These are phyloP conservation scores for Acer negundo DNA, from an alignment of 345 rosid genomes.

Conservation along the genomic window DNA sequence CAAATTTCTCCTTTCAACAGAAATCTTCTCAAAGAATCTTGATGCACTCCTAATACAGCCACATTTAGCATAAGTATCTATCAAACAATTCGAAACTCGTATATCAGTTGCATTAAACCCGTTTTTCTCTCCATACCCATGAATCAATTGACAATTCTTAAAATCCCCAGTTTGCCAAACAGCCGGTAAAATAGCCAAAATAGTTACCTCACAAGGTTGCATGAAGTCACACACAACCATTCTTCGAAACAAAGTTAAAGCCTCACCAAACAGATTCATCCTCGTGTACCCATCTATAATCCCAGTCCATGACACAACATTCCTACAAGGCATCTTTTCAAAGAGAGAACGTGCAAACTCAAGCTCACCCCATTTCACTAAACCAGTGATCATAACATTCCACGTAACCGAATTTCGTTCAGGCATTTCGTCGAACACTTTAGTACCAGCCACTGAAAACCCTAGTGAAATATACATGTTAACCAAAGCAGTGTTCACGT, in stretches of 20 bases:
- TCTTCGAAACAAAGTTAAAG: slow-evolving; percentile 61
- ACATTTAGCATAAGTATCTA: slow-evolving; percentile 77
- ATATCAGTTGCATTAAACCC: slow-evolving; percentile 59
- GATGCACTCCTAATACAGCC: slow-evolving; percentile 63
- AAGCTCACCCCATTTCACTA: slow-evolving; percentile 57
- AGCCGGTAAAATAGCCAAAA: slow-evolving; percentile 70
- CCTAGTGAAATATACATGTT: slow-evolving; percentile 44
- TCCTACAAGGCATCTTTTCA: slow-evolving; percentile 63
- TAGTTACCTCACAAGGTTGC: slow-evolving; percentile 57
- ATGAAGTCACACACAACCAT: slow-evolving; percentile 60
- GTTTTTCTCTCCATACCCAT: slow-evolving; percentile 56
- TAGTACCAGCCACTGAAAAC: slow-evolving; percentile 28
- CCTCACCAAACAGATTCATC: slow-evolving; percentile 44
- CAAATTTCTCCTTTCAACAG: slow-evolving; percentile 47
- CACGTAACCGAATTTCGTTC: slow-evolving; percentile 61
- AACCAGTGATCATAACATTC: slow-evolving; percentile 84
- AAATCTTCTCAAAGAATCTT: slow-evolving; percentile 54
- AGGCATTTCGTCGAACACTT: slow-evolving; percentile 75
- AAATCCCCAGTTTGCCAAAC: slow-evolving; percentile 49
- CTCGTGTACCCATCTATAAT: slow-evolving; percentile 78
- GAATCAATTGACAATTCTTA: slow-evolving; percentile 57
- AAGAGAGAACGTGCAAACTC: slow-evolving; percentile 57
- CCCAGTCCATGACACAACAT: slow-evolving; percentile 80
- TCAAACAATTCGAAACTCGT: slow-evolving; percentile 63
- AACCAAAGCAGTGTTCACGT: slow-evolving; percentile 70